Evolutionary conservation across 306 rosid genomes (phyloP), one percentile per base, ranked within the genome.

Genomic region (Morella rubra): DNA sequence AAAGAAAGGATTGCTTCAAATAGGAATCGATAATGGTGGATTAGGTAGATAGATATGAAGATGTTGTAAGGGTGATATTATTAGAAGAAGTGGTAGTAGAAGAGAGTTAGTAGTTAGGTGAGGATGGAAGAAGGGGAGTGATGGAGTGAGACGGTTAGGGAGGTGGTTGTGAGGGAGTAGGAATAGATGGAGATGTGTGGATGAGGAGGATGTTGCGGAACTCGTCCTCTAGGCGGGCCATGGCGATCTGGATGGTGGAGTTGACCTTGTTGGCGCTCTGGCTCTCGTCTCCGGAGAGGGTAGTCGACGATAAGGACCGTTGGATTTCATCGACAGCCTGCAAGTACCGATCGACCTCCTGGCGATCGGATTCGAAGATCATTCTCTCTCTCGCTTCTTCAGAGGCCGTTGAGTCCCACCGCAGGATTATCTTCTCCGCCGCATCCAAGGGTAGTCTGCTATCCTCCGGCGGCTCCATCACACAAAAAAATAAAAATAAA

Each of bases 161-260:
- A 16, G 16, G 40, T 10, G 14, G 37, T 3, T 5, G 40, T 44
- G 71, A 66, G 13, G 87, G 86, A 3, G 91, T 89, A 89, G 20
- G 86, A 14, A 71, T 91, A 92, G 84, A 96, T 82, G 98, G 87
- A 79, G 77, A 68, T 11, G 94, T 96, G 72, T 96, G 93, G 12
- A 73, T 74, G 75, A 93, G 80, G 15, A 96, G 88, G 81, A 96
- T 91, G 86, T 87, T 90, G 18, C 98, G 99, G 64, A 96, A 91
- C 88, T 96, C 99, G 59, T 96, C 99, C 76, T 93, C 99, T 1
- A 96, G 83, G 0, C 98, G 87, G 19, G 99, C 98, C 99, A 96
- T 96, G 84, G 98, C 98, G 93, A 96, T 93, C 94, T 91, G 98
- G 69, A 92, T 80, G 44, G 96, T 82, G 42, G 96, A 89, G 88